phyloP scores from a whole-genome alignment of 345 rosid species.

The Iberis pinnata region DNA sequence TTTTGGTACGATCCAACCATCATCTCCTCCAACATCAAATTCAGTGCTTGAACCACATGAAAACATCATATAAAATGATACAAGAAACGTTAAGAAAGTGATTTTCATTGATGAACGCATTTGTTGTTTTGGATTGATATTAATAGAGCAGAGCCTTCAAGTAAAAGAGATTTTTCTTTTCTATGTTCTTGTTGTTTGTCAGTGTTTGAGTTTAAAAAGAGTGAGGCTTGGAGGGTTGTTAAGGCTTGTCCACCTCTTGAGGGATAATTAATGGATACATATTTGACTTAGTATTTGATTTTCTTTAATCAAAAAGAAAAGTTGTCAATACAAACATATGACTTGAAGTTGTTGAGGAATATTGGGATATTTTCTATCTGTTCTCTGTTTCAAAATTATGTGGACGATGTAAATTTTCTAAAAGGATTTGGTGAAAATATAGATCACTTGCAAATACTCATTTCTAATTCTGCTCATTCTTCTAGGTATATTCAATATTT shows the following conservation, averaged over 20 bases:
- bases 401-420: constrained; percentile 2
- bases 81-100: constrained; percentile 5
- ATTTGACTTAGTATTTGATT: constrained; percentile 20
- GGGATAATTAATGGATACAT: constrained; percentile 16
- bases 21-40: constrained; percentile 52
- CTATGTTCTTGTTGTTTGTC: neutral
- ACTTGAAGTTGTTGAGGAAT: constrained; percentile 23
- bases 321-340: constrained; percentile 9
- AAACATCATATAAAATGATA: constrained; percentile 14
- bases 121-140: constrained; percentile 24
- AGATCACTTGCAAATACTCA: neutral
- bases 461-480: neutral
- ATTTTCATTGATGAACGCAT: constrained; percentile 20
- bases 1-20: constrained; percentile 66
- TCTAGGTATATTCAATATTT: neutral
- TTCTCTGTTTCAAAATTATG: neutral
- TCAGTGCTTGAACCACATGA: constrained; percentile 32
- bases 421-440: neutral
- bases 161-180: neutral
- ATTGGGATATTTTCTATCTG: constrained; percentile 3
- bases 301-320: neutral
- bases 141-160: constrained; percentile 18
- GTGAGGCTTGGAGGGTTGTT: constrained; percentile 20
- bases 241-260: constrained; percentile 23
- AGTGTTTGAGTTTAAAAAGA: constrained; percentile 26